Conservation (phyloP, 2,329 filamentous ascomycete species). For the Claviceps africana region DNA sequence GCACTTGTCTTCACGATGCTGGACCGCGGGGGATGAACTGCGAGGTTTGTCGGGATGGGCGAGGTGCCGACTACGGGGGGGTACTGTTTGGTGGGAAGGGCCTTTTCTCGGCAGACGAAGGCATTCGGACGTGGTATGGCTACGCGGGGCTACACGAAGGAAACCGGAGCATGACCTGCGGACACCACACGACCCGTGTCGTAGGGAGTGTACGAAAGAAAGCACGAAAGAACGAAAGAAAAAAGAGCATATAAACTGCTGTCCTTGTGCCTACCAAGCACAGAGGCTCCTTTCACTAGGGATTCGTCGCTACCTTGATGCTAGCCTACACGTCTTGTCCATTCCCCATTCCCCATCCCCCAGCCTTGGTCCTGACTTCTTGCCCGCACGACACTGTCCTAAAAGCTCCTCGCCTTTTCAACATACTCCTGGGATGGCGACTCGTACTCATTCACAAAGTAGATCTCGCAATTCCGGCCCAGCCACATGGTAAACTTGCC, state of each 20-base stretch:
- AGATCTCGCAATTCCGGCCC: conserved; percentile 57
- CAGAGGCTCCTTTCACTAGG: neutral
- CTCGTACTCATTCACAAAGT: conserved; percentile 68
- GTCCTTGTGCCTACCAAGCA: neutral
- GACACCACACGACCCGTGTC: too few relatives aligned
- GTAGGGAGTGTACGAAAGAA: neutral
- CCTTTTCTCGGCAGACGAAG: too few relatives aligned
- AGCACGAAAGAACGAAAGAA: too few relatives aligned
- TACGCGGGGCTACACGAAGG: too few relatives aligned
- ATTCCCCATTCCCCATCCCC: too few relatives aligned
- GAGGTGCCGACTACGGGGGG: too few relatives aligned
- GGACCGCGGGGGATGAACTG: neutral
- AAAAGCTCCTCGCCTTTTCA: conserved; percentile 45
- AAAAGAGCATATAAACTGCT: neutral
- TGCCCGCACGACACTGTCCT: conserved; percentile 5
- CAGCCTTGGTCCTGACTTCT: too few relatives aligned
- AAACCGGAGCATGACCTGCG: too few relatives aligned
- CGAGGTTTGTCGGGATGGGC: too few relatives aligned
- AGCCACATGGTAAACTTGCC: conserved; percentile 79
- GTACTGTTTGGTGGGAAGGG: too few relatives aligned
- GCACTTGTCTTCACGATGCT: neutral
- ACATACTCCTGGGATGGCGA: conserved; percentile 57
- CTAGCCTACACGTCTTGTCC: neutral
- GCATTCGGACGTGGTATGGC: too few relatives aligned
- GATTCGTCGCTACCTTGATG: neutral